Conservation (phyloP, 2,329 filamentous ascomycete species). For the Epichloe elymi region DNA sequence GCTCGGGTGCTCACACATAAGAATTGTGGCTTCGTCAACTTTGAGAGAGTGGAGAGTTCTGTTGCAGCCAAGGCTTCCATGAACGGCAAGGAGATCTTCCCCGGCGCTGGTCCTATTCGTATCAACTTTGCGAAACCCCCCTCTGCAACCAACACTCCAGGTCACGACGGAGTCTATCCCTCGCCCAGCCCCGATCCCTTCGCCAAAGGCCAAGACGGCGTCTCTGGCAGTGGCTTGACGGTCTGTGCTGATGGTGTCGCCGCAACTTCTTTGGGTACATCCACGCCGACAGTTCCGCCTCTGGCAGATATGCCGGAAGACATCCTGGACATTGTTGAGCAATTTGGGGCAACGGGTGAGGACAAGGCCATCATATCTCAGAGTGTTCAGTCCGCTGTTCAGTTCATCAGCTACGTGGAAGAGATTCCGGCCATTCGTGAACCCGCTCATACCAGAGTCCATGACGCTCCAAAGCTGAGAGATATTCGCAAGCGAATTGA, state of each 20-base stretch:
- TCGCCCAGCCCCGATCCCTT: conserved; percentile 87
- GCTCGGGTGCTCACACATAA: conserved; percentile 93
- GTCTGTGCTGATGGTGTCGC: conserved; percentile 15
- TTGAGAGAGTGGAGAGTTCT: conserved; percentile 81
- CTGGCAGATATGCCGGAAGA: conserved; percentile 69
- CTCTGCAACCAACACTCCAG: conserved; percentile 78
- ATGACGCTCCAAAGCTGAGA: conserved; percentile 86
- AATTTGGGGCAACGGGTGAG: conserved; percentile 75
- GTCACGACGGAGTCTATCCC: conserved; percentile 73
- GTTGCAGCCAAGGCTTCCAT: conserved; percentile 76
- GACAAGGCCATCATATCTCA: conserved; percentile 60
- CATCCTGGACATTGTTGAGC: conserved; percentile 72
- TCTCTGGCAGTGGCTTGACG: conserved; percentile 24
- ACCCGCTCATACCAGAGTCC: conserved; percentile 74
- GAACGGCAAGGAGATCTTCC: conserved; percentile 97
- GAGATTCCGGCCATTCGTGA: conserved; percentile 87
- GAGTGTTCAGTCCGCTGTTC: conserved; percentile 64
- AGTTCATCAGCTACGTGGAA: conserved; percentile 56
- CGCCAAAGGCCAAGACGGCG: conserved; percentile 38
- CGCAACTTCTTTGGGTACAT: conserved; percentile 1
- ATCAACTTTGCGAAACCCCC: conserved; percentile 98
- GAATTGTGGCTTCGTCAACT: conserved; percentile 98
- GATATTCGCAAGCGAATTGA: conserved; percentile 97
- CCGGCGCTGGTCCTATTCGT: conserved; percentile 81
- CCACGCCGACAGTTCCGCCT: conserved; percentile 54